Evolutionary conservation across 805 yeast genomes (phyloP).

Genomic region (Ogataea chonburiensis): DNA sequence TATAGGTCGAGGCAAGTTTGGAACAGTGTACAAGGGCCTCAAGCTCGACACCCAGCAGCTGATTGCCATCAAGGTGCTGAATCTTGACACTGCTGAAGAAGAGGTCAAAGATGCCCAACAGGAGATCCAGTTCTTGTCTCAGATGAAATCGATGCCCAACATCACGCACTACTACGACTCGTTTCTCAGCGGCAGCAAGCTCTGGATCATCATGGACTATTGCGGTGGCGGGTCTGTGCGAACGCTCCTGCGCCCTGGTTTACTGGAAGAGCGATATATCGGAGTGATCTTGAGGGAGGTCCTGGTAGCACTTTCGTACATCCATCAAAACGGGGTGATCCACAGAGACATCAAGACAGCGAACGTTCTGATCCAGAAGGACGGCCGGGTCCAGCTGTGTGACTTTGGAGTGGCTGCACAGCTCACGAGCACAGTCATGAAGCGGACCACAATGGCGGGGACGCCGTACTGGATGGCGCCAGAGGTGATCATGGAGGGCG

Average conservation of each 20-base stretch:
- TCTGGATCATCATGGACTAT: slow-evolving; percentile 97
- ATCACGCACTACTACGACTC: slow-evolving; percentile 92
- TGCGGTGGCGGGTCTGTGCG: slow-evolving; percentile 96
- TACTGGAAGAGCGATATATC: slow-evolving; percentile 77
- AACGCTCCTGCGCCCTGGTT: slow-evolving; percentile 82
- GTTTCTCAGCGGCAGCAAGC: slow-evolving; percentile 78
- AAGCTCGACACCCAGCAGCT: slow-evolving; percentile 67
- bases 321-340: slow-evolving; percentile 87
- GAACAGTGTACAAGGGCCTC: slow-evolving; percentile 89
- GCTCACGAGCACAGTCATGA: slow-evolving; percentile 66
- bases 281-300: slow-evolving; percentile 85
- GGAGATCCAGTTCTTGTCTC: slow-evolving; percentile 84
- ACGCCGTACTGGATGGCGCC: slow-evolving; percentile 99
- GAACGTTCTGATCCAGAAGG: slow-evolving; percentile 77
- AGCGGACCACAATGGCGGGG: slow-evolving; percentile 93
- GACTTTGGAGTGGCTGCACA: slow-evolving; percentile 99
- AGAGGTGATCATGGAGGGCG: slow-evolving; percentile 91
- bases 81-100: slow-evolving; percentile 88
- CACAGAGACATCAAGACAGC: slow-evolving; percentile 98
- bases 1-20: slow-evolving; percentile 95
- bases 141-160: slow-evolving; percentile 81
- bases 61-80: slow-evolving; percentile 90
- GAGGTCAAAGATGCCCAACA: slow-evolving; percentile 94
- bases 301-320: slow-evolving; percentile 70
- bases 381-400: slow-evolving; percentile 87